Base-by-base conservation (phyloP, 192 early-diverging fungal species). In the Pecoramyces ruminantium region DNA sequence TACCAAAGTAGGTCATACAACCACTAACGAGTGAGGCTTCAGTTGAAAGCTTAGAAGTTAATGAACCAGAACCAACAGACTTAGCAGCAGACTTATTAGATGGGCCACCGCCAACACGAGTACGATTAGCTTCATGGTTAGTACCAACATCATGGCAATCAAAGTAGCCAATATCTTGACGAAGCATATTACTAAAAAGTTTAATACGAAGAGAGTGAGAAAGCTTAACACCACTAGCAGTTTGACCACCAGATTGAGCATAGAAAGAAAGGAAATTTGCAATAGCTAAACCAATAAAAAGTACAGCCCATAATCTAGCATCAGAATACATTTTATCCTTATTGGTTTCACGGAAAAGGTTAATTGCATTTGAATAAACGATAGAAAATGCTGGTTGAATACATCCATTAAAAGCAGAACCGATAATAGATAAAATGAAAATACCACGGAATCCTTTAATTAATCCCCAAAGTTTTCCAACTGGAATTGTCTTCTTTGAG, bases 1-100 rank as follows among this genome's bases (percentile, higher is more conserved):
- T 85, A 25, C 88, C 85, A 38, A 93, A 80, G 80, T 87, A 90
- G 80, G 88, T 89, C 67, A 93, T 86, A 29, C 92, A 84, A 30
- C 87, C 87, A 29, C 87, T 83, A 14, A 90, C 88, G 78, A 85
- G 77, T 13, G 81, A 80, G 6, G 95, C 92, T 84, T 98, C 97
- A 18, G 90, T 89, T 16, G 96, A 92, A 38, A 98, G 88, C 38
- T 89, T 85, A n/a, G 93, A 88, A 28, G 94, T 94, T 77, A 98
- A 83, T 27, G 91, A 90, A 30, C 97, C 97, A 15, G 88, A 87
- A 81, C 29, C 83, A 87, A 86, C 79, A 82, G 58, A 86, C 87
- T 51, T 80, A 78, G 80, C 29, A 42, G 30, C 80, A 13, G 27
- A 4, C 2, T 18, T 28, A 25, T 18, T 78, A 38, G 2, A 0